Evolutionary conservation across 75 land plant species (phyloP), one percentile per base, ranked within the genome.

Genomic region (Selaginella tamariscina): DNA sequence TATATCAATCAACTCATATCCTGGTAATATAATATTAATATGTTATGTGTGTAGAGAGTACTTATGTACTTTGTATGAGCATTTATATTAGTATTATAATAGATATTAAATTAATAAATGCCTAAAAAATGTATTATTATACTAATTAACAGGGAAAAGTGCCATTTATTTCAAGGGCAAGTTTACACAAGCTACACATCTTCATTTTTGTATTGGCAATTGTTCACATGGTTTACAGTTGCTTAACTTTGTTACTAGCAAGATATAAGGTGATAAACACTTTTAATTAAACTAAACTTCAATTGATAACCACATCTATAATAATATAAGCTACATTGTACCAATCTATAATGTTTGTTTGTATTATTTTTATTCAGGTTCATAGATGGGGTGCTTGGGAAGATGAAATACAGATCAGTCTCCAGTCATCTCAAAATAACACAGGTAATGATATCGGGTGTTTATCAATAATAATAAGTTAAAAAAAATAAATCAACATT

Each of bases 151-250:
- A 85, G 97, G 74, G 84, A 22, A 80, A 84, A 68, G 95, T 77
- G 2, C 87, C 88, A 31, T 68, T 91, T 44, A 33, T 91, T 9
- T 80, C 90, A n/a, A 39, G 32, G 80, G n/a, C 83, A 68, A 88
- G 87, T 30, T 23, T 89, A 32, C 85, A 91, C 74, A 80, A 91
- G 74, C 79, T 91, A 26, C 97, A 91, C 63, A 91, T 91, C 27
- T 89, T 91, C 68, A 83, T 91, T 57, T 88, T 91, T 66, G 82
- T 86, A 24, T 62, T 91, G 65, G 95, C 95, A 29, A 71, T 84
- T 60, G 86, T 82, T 20, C 97, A 91, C 68, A 95, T 91, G 68
- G 71, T 80, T 0, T 90, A 82, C 62, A 75, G 81, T 72, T 81
- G 74, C 57, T 57, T 83, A 24, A 91, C 88, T 11, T 65, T 91